Conservation (phyloP, 2,329 filamentous ascomycete species). For the Fusarium papillatum region DNA sequence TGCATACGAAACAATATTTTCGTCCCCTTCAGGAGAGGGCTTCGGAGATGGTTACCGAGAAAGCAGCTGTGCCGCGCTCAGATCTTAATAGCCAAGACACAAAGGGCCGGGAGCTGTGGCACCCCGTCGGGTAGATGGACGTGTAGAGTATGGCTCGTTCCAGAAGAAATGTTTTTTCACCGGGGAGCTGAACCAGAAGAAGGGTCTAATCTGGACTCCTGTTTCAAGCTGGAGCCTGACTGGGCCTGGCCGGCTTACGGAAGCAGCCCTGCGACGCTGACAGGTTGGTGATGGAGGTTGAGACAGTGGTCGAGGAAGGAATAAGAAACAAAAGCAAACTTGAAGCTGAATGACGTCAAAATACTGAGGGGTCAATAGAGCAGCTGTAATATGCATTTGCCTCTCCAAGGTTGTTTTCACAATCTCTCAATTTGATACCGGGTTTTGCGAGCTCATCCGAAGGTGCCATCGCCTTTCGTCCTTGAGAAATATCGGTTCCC, state of each 20-base stretch:
- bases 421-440: not conserved
- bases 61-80: conserved; percentile 4
- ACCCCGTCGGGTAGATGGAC: not conserved
- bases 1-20: conserved; percentile 3
- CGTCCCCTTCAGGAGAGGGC: not conserved
- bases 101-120: not conserved
- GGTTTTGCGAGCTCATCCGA: not conserved
- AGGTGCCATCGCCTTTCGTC: not conserved
- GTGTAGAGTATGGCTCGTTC: conserved; percentile 11
- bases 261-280: not conserved
- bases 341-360: conserved; percentile 3
- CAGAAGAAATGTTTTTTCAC: conserved; percentile 9
- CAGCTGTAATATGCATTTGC: not conserved
- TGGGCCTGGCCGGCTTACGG: not conserved
- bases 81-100: conserved; percentile 22
- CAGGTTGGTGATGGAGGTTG: not conserved
- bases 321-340: conserved; percentile 6
- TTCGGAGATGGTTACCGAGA: conserved; percentile 15
- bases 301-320: not conserved
- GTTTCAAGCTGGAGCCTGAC: conserved; percentile 26
- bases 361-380: not conserved
- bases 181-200: conserved; percentile 10
- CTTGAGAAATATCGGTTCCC: not conserved
- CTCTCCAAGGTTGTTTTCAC: not conserved
- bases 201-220: conserved; percentile 5